Evolutionary conservation across 441 rosid genomes (phyloP).

Genomic region (Flueggea neowawraea): DNA sequence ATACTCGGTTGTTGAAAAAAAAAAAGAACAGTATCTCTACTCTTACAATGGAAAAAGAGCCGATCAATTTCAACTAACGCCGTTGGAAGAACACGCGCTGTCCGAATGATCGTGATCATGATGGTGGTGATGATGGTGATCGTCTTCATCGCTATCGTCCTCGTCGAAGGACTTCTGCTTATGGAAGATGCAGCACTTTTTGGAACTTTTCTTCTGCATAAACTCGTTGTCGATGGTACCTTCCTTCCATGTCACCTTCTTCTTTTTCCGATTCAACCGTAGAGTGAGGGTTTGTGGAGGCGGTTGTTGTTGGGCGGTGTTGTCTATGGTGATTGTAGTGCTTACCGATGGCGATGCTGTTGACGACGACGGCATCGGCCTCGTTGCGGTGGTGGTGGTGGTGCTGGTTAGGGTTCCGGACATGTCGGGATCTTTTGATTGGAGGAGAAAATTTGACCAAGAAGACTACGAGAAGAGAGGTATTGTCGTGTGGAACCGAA

Average conservation of each 20-base stretch:
- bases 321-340: constrained; percentile 52
- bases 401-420: too few relatives aligned
- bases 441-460: too few relatives aligned
- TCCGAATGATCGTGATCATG: constrained; percentile 20
- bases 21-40: too few relatives aligned
- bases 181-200: constrained; percentile 96
- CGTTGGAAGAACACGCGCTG: constrained; percentile 26
- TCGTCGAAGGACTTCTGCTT: constrained; percentile 88
- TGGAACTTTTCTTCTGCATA: constrained; percentile 95
- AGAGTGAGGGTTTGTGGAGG: constrained; percentile 59
- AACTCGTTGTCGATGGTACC: constrained; percentile 96
- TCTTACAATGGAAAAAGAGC: too few relatives aligned
- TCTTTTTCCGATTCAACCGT: constrained; percentile 68
- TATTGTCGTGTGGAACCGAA: too few relatives aligned
- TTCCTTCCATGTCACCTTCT: constrained; percentile 90
- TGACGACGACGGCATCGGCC: constrained; percentile 27
- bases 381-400: constrained; percentile 19
- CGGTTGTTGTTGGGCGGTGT: constrained; percentile 20
- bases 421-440: too few relatives aligned
- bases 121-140: too few relatives aligned
- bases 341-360: constrained; percentile 18
- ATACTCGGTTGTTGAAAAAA: too few relatives aligned
- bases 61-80: constrained; percentile 3
- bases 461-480: too few relatives aligned
- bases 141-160: constrained; percentile 78